Evolutionary conservation across 805 yeast genomes (phyloP).

Genomic region (Cyberlindnera lachancei): DNA sequence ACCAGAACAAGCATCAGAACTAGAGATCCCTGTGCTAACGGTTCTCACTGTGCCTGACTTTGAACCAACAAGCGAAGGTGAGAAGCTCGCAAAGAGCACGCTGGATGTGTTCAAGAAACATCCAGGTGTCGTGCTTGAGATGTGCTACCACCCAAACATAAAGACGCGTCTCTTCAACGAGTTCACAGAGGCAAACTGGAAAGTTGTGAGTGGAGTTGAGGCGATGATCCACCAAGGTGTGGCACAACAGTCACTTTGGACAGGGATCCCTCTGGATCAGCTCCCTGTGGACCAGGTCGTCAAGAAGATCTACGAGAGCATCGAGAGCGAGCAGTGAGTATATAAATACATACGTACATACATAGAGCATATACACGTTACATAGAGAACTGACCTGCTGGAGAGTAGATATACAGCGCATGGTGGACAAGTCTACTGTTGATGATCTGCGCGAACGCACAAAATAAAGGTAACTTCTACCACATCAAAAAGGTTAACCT

Average conservation of each 20-base stretch:
- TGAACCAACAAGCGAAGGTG: conserved; percentile 12
- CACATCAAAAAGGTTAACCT: neutral
- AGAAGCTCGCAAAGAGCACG: conserved; percentile 16
- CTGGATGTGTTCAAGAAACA: conserved; percentile 15
- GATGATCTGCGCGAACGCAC: too few species aligned
- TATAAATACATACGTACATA: too few species aligned
- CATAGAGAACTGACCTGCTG: too few species aligned
- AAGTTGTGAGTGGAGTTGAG: conserved; percentile 21
- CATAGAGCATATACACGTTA: too few species aligned
- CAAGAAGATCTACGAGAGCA: conserved; percentile 8
- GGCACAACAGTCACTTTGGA: conserved; percentile 21
- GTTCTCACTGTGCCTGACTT: conserved; percentile 22
- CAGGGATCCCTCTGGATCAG: conserved; percentile 14
- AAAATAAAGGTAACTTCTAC: too few species aligned
- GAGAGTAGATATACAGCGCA: too few species aligned
- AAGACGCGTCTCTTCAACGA: conserved; percentile 15
- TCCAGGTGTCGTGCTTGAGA: conserved; percentile 20
- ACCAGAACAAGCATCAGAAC: conserved; percentile 14
- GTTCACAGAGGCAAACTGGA: conserved; percentile 12
- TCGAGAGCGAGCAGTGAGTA: conserved; percentile 2
- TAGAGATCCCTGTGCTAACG: conserved; percentile 14
- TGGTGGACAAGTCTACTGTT: too few species aligned
- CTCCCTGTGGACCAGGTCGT: conserved; percentile 15
- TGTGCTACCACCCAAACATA: conserved; percentile 22
- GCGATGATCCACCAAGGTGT: conserved; percentile 23